These are phyloP conservation scores for Mikania micrantha DNA, from an alignment of 129 eudicot species.

Conservation along the genomic window DNA sequence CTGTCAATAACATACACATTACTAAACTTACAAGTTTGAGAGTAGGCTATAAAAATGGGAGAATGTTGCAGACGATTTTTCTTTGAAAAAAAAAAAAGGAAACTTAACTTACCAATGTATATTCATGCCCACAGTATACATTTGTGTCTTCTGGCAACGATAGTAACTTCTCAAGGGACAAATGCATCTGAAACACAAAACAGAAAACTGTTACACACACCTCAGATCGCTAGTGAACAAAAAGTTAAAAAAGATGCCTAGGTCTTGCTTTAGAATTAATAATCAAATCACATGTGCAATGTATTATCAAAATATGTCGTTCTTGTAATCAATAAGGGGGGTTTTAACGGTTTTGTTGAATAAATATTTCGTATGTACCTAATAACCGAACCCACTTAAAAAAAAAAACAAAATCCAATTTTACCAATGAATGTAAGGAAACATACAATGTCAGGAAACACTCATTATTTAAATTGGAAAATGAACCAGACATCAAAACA, in stretches of 20 bases:
- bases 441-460: background rate
- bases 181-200: conserved; percentile 53
- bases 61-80: conserved; percentile 10
- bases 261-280: background rate
- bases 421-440: background rate
- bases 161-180: conserved; percentile 58
- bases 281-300: background rate
- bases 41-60: background rate
- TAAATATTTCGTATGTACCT: background rate
- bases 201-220: background rate
- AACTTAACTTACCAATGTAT: conserved; percentile 63
- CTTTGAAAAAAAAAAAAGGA: too few relatives aligned
- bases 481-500: background rate
- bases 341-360: background rate
- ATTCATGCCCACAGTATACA: conserved; percentile 91
- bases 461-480: background rate
- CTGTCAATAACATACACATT: conserved; percentile 34
- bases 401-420: background rate
- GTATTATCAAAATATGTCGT: background rate
- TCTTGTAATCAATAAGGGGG: background rate
- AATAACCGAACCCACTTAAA: background rate
- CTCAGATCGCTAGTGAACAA: background rate
- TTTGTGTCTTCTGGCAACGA: conserved; percentile 75
- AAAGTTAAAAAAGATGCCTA: background rate
- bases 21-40: conserved; percentile 7